These are phyloP conservation scores for Chytridium lagenaria DNA, from an alignment of 371 early-diverging fungal genomes.

Conservation along the genomic window DNA sequence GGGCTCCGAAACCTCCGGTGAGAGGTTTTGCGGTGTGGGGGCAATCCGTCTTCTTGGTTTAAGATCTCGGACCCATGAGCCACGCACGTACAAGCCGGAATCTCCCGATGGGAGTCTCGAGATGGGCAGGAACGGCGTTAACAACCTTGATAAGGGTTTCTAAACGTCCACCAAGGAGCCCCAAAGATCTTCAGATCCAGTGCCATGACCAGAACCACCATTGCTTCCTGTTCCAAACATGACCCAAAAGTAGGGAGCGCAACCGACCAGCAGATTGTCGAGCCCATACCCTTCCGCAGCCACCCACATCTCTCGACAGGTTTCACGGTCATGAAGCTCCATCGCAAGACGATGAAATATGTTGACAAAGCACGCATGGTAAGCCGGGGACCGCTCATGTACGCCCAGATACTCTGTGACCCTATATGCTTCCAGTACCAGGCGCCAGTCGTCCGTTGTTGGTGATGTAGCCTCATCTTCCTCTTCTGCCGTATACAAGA, in stretches of 20 bases:
- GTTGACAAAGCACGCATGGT: conserved; percentile 13
- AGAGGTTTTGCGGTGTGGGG: no score
- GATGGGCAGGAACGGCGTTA: conserved; percentile 28
- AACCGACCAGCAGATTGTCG: conserved; percentile 27
- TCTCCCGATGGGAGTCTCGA: conserved; percentile 34
- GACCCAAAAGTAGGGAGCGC: conserved; percentile 33
- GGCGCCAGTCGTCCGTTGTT: conserved; percentile 31
- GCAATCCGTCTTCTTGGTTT: no score
- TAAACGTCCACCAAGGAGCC: conserved; percentile 17
- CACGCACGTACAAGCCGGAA: conserved; percentile 26
- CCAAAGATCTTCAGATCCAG: not conserved
- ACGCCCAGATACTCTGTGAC: conserved; percentile 18
- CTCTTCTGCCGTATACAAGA: conserved; percentile 31
- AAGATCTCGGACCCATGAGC: conserved; percentile 20
- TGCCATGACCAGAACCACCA: not conserved
- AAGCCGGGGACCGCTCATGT: conserved; percentile 20
- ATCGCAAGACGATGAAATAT: conserved; percentile 13
- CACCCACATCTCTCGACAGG: conserved; percentile 34
- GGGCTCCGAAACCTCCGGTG: no score
- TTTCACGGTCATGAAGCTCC: conserved; percentile 11
- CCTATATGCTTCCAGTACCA: conserved; percentile 26
- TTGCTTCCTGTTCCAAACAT: conserved; percentile 24
- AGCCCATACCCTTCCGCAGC: not conserved
- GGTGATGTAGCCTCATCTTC: conserved; percentile 31
- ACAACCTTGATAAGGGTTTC: conserved; percentile 25